A percentile compares a stretch with the other conserved stretches of the same genome.
Evolutionary conservation across 441 rosid genomes (phyloP).

Genomic region (Aquilaria agallochum): DNA sequence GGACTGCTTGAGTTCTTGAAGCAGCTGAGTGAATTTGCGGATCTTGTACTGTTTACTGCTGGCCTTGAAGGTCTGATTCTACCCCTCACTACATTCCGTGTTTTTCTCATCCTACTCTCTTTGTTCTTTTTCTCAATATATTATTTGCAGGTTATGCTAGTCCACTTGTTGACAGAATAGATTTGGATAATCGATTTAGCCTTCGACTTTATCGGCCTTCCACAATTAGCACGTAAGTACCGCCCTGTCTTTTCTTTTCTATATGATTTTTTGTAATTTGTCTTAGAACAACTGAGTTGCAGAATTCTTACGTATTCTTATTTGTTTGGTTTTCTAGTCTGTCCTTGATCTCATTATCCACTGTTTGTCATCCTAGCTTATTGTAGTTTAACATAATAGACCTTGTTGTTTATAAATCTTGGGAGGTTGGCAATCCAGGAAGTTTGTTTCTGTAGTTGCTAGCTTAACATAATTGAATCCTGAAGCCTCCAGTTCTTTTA

Average conservation of each 20-base stretch:
- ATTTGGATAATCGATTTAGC: slow-evolving; percentile 56
- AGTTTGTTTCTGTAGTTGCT: too few species aligned
- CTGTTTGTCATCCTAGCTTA: too few species aligned
- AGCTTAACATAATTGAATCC: too few species aligned
- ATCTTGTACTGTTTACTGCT: slow-evolving; percentile 90
- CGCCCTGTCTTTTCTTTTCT: slow-evolving; percentile 5
- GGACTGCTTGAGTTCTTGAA: slow-evolving; percentile 79
- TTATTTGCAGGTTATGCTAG: slow-evolving; percentile 70
- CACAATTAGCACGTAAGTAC: slow-evolving; percentile 78
- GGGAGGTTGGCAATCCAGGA: too few species aligned
- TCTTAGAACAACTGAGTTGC: too few species aligned
- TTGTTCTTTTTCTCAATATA: slow-evolving; percentile 1
- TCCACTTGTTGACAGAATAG: slow-evolving; percentile 88
- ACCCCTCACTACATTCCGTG: slow-evolving; percentile 3
- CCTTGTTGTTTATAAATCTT: too few species aligned
- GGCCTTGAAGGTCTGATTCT: slow-evolving; percentile 83
- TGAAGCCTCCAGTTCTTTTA: too few species aligned
- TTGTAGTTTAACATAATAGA: too few species aligned
- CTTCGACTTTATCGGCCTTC: slow-evolving; percentile 87
- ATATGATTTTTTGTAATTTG: slow-evolving; percentile 1
- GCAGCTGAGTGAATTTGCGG: slow-evolving; percentile 71
- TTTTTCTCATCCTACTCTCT: slow-evolving; percentile 1
- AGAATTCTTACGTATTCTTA: too few species aligned
- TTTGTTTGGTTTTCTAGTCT: too few species aligned
- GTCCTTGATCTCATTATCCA: too few species aligned